phyloP scores from a whole-genome alignment of 805 yeast genomes.

The Pichia scutulata region DNA sequence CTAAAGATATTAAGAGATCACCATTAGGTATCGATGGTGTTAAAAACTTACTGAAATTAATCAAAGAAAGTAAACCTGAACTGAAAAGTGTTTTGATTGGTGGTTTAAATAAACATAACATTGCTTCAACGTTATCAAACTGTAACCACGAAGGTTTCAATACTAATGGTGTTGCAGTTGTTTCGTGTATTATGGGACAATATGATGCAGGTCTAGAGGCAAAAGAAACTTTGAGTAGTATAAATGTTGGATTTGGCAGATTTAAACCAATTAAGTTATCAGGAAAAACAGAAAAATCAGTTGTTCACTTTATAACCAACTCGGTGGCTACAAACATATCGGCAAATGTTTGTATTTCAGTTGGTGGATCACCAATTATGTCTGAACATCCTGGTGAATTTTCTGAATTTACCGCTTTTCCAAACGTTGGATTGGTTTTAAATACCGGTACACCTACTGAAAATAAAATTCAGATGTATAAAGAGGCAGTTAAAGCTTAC shows the following conservation, averaged over 20 bases:
- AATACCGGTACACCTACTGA: conserved; percentile 70
- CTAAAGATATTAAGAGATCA: conserved; percentile 49
- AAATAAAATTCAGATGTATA: conserved; percentile 34
- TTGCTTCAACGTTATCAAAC: conserved; percentile 47
- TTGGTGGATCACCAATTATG: conserved; percentile 88
- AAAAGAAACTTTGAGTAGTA: conserved; percentile 6
- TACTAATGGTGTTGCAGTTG: conserved; percentile 82
- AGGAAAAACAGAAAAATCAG: conserved; percentile 32
- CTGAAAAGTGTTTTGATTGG: conserved; percentile 73
- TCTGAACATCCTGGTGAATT: conserved; percentile 66
- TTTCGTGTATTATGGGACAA: conserved; percentile 74
- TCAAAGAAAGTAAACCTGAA: conserved; percentile 30
- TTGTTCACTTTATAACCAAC: conserved; percentile 84
- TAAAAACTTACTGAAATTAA: conserved; percentile 40
- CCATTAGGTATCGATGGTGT: conserved; percentile 71
- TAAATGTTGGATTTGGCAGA: conserved; percentile 1
- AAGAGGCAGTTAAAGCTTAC: conserved; percentile 50
- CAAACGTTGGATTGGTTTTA: conserved; percentile 49
- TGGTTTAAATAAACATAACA: conserved; percentile 61
- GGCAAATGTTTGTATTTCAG: conserved; percentile 78
- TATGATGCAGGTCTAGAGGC: conserved; percentile 48
- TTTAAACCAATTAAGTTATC: background rate
- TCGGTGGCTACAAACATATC: conserved; percentile 82
- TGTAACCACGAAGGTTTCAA: conserved; percentile 37
- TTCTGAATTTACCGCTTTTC: conserved; percentile 50